phyloP scores from a whole-genome alignment of 345 rosid genomes.

The Ceriops zippeliana region DNA sequence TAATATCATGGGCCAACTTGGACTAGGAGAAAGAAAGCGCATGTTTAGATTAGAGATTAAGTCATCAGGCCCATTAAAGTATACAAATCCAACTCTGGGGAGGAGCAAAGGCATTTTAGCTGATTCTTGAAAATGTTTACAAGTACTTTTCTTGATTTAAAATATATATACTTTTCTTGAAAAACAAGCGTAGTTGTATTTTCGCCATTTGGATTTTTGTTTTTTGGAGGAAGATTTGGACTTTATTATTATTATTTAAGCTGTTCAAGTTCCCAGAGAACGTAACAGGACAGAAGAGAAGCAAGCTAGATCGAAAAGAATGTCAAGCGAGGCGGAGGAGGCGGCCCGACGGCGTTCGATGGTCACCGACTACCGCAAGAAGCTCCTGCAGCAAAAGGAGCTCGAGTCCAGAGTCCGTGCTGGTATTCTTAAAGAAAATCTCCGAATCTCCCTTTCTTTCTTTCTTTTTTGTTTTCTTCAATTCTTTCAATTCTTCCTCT shows the following conservation, averaged over 20 bases:
- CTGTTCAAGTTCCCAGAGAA: no score
- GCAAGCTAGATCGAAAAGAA: not conserved
- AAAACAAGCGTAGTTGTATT: not conserved
- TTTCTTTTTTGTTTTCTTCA: not conserved
- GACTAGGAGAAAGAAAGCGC: no score
- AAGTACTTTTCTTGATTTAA: no score
- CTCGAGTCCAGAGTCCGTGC: conserved; percentile 75
- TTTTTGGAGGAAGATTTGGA: no score
- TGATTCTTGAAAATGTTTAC: no score
- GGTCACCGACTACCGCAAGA: conserved; percentile 77
- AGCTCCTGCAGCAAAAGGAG: conserved; percentile 86
- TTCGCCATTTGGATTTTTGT: no score
- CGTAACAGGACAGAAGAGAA: not conserved
- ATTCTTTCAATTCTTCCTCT: not conserved
- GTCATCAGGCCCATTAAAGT: no score
- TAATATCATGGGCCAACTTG: no score
- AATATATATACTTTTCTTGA: not conserved
- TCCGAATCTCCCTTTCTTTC: not conserved
- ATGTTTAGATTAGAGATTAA: no score
- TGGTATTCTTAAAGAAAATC: conserved; percentile 33
- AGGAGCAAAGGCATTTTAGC: no score
- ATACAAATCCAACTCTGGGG: no score
- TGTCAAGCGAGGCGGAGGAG: conserved; percentile 56
- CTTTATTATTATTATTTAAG: no score
- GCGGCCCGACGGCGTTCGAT: conserved; percentile 61